These are phyloP conservation scores for Ampelomyces quisqualis DNA, from an alignment of 2,329 filamentous ascomycete species.

Conservation along the genomic window DNA sequence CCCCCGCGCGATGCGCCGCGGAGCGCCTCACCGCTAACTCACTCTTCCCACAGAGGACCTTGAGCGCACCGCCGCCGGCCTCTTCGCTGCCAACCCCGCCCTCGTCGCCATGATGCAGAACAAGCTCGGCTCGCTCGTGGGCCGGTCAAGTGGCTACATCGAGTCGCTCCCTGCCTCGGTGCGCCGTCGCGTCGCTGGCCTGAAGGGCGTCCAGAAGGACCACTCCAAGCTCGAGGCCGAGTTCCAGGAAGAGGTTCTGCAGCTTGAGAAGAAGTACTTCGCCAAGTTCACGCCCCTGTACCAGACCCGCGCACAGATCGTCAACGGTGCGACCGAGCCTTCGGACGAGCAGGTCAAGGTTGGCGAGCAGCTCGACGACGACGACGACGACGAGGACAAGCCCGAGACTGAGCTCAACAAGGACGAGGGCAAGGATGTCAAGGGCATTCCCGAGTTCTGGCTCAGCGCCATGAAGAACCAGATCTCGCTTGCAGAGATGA, in stretches of 20 bases:
- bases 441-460: conserved; percentile 98
- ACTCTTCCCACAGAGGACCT: conserved; percentile 70
- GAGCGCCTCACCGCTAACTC: conserved; percentile 42
- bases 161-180: conserved; percentile 89
- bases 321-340: conserved; percentile 85
- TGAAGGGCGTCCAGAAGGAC: conserved; percentile 98
- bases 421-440: conserved; percentile 57
- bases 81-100: conserved; percentile 94
- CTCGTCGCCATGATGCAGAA: conserved; percentile 98
- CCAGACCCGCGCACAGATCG: conserved; percentile 87
- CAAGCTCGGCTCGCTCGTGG: conserved; percentile 88
- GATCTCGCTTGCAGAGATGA: conserved; percentile 94
- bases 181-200: conserved; percentile 86
- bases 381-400: conserved; percentile 59
- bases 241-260: conserved; percentile 97
- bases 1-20: conserved; percentile 29
- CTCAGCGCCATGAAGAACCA: conserved; percentile 99
- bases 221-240: conserved; percentile 97
- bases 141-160: conserved; percentile 94
- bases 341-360: conserved; percentile 83
- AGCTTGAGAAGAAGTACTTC: conserved; percentile 99
- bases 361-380: conserved; percentile 77
- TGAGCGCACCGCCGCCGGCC: conserved; percentile 83
- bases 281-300: conserved; percentile 98
- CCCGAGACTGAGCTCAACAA: conserved; percentile 60